These are phyloP conservation scores for Umbelopsis sp. DNA, from an alignment of 371 early-diverging fungal genomes.

Conservation along the genomic window DNA sequence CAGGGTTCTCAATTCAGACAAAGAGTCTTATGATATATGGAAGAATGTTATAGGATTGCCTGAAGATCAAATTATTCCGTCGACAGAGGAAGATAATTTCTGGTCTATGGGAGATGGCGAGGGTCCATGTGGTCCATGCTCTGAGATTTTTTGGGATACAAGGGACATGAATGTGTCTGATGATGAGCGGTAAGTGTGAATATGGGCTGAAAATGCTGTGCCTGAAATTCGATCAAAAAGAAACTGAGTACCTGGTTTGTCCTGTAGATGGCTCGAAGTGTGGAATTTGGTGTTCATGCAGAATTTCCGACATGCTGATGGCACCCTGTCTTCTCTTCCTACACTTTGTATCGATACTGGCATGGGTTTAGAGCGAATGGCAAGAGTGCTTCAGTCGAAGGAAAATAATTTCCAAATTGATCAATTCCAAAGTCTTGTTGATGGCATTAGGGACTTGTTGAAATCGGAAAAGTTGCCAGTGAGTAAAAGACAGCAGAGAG, in stretches of 20 bases:
- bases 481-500: not conserved
- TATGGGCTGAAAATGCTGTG: not conserved
- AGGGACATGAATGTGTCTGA: conserved; percentile 38
- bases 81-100: conserved; percentile 75
- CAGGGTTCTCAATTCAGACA: conserved; percentile 70
- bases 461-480: conserved; percentile 37
- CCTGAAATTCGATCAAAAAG: not conserved
- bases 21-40: conserved; percentile 71
- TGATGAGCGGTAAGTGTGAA: conserved; percentile 34
- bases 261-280: conserved; percentile 75
- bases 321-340: conserved; percentile 56
- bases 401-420: conserved; percentile 76
- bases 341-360: conserved; percentile 80
- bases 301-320: conserved; percentile 61
- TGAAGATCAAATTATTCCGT: conserved; percentile 57
- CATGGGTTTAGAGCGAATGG: conserved; percentile 82
- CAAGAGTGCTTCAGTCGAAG: conserved; percentile 65
- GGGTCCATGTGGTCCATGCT: conserved; percentile 83
- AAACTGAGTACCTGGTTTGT: not conserved
- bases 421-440: conserved; percentile 57
- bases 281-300: conserved; percentile 91
- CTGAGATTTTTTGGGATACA: conserved; percentile 85
- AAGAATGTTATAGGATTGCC: conserved; percentile 63
- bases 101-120: conserved; percentile 88
- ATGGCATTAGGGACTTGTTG: conserved; percentile 47